These are phyloP conservation scores for Xanthoconium stramineum DNA, from an alignment of 768 basidiomycete genomes.

Conservation along the genomic window DNA sequence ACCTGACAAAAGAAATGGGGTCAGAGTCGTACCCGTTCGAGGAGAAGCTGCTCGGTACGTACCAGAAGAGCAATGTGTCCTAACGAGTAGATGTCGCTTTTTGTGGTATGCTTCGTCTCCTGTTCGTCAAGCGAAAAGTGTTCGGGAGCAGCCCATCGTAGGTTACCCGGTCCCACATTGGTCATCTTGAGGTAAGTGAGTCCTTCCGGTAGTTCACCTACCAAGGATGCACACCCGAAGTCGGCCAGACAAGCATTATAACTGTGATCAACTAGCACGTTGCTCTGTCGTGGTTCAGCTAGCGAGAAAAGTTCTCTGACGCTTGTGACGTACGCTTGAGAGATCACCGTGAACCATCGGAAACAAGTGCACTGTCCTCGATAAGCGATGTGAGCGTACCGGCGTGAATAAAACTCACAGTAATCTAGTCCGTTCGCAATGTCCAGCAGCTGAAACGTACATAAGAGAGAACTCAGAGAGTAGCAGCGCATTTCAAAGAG, in stretches of 20 bases:
- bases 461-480: neutral
- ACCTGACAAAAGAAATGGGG: neutral
- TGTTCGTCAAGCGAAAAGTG: neutral
- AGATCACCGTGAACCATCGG: conserved; percentile 4
- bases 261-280: conserved; percentile 2
- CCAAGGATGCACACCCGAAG: conserved; percentile 4
- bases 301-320: too few species aligned
- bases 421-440: conserved; percentile 7
- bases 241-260: conserved; percentile 3
- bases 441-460: neutral
- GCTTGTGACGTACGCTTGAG: neutral
- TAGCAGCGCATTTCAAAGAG: too few species aligned
- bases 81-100: conserved; percentile 2
- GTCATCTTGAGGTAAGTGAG: neutral
- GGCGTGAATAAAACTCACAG: neutral
- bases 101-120: neutral
- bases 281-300: neutral
- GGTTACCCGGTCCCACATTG: neutral
- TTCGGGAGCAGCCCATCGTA: conserved; percentile 9
- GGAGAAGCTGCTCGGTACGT: neutral
- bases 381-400: neutral
- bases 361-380: conserved; percentile 1
- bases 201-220: conserved; percentile 1
- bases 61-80: neutral
- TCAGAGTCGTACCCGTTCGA: neutral